Conservation (phyloP, 2,329 filamentous ascomycete genomes). For the Plectosphaerella plurivora region DNA sequence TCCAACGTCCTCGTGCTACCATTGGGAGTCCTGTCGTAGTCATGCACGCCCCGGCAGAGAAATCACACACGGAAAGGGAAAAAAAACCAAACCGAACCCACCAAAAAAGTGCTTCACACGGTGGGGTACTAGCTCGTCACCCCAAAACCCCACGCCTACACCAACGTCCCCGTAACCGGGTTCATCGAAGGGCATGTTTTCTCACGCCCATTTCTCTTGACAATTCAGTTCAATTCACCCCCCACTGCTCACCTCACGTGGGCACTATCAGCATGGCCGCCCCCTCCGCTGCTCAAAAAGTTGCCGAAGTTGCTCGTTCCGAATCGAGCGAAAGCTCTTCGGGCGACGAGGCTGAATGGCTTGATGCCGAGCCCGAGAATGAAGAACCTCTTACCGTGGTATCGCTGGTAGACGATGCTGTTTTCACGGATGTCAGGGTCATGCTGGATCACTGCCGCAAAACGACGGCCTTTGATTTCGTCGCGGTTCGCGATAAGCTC, state of each 20-base stretch:
- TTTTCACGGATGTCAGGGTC: constrained; percentile 57
- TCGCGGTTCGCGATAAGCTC: constrained; percentile 50
- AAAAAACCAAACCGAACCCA: background rate
- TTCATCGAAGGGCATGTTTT: no score
- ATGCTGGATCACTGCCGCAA: constrained; percentile 69
- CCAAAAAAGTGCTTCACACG: background rate
- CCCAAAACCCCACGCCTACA: no score
- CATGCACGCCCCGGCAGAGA: no score
- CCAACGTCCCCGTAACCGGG: no score
- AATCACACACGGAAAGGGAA: constrained; percentile 1
- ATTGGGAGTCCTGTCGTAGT: no score
- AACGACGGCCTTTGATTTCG: constrained; percentile 63
- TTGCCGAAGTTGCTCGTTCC: background rate
- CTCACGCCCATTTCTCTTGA: background rate
- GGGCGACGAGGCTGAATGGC: constrained; percentile 43
- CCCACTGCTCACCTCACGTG: no score
- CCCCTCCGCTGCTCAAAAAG: constrained; percentile 1
- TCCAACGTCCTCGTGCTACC: no score
- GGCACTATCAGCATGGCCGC: constrained; percentile 1
- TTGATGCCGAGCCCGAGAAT: constrained; percentile 57
- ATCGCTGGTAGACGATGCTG: constrained; percentile 63
- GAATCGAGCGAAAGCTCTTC: constrained; percentile 12
- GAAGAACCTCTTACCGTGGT: constrained; percentile 56
- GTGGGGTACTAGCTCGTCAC: no score
- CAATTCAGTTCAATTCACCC: no score